These are phyloP conservation scores for Exophiala viscosa DNA, from an alignment of 2,329 filamentous ascomycete species.

Conservation along the genomic window DNA sequence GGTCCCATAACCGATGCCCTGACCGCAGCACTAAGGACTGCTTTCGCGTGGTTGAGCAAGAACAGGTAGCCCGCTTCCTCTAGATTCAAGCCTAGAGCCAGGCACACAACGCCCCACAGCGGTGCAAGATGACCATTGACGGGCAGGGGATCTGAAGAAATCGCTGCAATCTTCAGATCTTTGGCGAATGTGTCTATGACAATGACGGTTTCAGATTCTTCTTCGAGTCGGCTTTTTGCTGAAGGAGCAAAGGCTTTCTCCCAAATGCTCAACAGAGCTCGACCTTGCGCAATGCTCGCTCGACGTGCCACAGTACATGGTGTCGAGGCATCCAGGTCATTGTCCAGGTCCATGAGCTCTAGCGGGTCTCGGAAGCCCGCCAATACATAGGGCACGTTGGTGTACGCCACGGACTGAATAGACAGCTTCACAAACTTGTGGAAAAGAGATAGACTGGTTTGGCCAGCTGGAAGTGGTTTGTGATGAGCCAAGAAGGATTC, in stretches of 20 bases:
- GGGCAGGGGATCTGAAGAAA: slow-evolving; percentile 33
- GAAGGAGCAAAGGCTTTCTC: slow-evolving; percentile 38
- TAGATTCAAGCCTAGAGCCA: slow-evolving; percentile 50
- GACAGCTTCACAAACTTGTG: slow-evolving; percentile 56
- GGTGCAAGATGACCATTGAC: slow-evolving; percentile 57
- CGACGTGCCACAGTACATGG: slow-evolving; percentile 60
- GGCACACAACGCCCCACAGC: slow-evolving; percentile 56
- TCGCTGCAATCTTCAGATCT: slow-evolving; percentile 34
- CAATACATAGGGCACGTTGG: slow-evolving; percentile 58
- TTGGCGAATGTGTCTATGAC: slow-evolving; percentile 39
- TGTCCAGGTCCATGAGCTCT: slow-evolving; percentile 53
- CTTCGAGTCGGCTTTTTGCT: slow-evolving; percentile 4
- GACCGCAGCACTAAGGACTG: slow-evolving; percentile 60
- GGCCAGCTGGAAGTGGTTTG: slow-evolving; percentile 36
- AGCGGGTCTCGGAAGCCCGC: slow-evolving; percentile 50
- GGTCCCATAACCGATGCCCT: slow-evolving; percentile 62
- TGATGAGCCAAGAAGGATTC: slow-evolving; percentile 62
- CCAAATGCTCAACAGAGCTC: slow-evolving; percentile 59
- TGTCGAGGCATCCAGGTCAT: slow-evolving; percentile 61
- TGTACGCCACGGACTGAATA: slow-evolving; percentile 55
- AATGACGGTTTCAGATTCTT: slow-evolving; percentile 26
- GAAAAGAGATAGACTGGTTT: slow-evolving; percentile 43
- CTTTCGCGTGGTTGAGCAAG: slow-evolving; percentile 61
- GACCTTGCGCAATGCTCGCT: slow-evolving; percentile 59
- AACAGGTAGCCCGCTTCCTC: slow-evolving; percentile 59